A percentile compares a stretch with the other conserved stretches of the same genome.
Evolutionary conservation across 2,329 filamentous ascomycete species (phyloP).

Genomic region (Fonsecaea nubica): DNA sequence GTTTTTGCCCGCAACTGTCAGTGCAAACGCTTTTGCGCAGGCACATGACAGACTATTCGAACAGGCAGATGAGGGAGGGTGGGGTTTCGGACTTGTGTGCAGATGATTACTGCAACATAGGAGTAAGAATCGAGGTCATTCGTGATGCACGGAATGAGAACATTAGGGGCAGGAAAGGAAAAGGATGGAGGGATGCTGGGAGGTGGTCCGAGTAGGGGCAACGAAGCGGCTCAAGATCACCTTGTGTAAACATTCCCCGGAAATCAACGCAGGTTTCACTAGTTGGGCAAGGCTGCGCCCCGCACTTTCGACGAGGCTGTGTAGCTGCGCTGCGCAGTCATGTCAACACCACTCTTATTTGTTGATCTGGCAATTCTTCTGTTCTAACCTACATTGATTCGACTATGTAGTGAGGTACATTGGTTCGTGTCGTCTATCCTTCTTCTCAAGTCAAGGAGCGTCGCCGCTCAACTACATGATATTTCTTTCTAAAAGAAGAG

Average conservation of each 20-base stretch:
- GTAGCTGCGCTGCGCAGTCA: background rate
- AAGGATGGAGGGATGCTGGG: background rate
- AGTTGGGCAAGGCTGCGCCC: slow-evolving; percentile 14
- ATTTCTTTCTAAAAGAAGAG: slow-evolving; percentile 26
- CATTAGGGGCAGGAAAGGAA: background rate
- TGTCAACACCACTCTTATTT: background rate
- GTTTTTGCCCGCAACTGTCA: slow-evolving; percentile 31
- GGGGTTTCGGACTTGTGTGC: slow-evolving; percentile 1
- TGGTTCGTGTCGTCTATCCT: slow-evolving; percentile 7
- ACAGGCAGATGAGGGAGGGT: slow-evolving; percentile 26
- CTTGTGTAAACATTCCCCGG: slow-evolving; percentile 5
- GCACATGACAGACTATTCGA: slow-evolving; percentile 33
- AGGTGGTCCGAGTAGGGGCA: background rate
- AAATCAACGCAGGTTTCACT: background rate
- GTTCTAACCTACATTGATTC: slow-evolving; percentile 10
- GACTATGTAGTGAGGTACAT: background rate
- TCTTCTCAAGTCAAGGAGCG: slow-evolving; percentile 8
- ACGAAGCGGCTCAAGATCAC: background rate
- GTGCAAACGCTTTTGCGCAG: slow-evolving; percentile 27
- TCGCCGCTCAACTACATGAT: slow-evolving; percentile 12
- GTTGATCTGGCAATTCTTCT: background rate
- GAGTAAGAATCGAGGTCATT: background rate
- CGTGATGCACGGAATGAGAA: background rate
- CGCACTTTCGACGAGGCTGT: slow-evolving; percentile 11
- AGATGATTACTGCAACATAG: slow-evolving; percentile 8